Evolutionary conservation across 495 filamentous ascomycete genomes (phyloP).

Genomic region (Daldinia bambusicola): DNA sequence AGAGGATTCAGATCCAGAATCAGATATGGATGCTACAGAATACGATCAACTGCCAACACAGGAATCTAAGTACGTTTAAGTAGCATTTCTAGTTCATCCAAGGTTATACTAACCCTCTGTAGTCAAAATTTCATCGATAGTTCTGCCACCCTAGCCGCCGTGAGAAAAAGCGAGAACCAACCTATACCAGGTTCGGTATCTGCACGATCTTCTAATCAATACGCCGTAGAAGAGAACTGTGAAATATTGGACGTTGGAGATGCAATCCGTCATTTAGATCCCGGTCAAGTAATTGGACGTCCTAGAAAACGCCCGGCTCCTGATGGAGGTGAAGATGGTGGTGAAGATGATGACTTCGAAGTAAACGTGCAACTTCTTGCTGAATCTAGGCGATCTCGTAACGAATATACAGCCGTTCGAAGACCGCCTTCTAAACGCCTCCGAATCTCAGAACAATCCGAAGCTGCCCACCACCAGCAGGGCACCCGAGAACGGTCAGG

Average conservation of each 20-base stretch:
- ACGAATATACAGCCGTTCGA: slow-evolving; percentile 1
- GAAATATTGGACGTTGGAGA: slow-evolving; percentile 27
- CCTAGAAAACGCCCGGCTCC: slow-evolving; percentile 22
- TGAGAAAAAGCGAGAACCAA: slow-evolving; percentile 37
- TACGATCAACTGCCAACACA: slow-evolving; percentile 29
- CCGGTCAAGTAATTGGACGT: slow-evolving; percentile 25
- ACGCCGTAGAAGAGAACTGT: slow-evolving; percentile 14
- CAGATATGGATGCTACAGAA: slow-evolving; percentile 20
- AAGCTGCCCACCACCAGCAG: not conserved
- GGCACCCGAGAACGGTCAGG: not conserved
- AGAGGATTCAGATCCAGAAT: slow-evolving; percentile 26
- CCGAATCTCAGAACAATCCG: slow-evolving; percentile 10
- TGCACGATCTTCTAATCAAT: slow-evolving; percentile 15
- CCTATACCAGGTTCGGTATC: not conserved
- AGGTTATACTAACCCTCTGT: slow-evolving; percentile 23
- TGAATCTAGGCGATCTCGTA: slow-evolving; percentile 22
- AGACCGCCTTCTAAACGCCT: slow-evolving; percentile 12
- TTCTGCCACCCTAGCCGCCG: slow-evolving; percentile 34
- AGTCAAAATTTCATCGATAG: slow-evolving; percentile 45
- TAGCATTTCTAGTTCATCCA: not conserved
- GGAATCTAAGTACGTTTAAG: slow-evolving; percentile 29
- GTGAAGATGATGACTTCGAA: slow-evolving; percentile 44
- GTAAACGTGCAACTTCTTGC: slow-evolving; percentile 40
- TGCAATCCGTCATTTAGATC: slow-evolving; percentile 39
- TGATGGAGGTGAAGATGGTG: slow-evolving; percentile 3